These are phyloP conservation scores for Daldinia sp. DNA, from an alignment of 2,329 filamentous ascomycete species.

Conservation along the genomic window DNA sequence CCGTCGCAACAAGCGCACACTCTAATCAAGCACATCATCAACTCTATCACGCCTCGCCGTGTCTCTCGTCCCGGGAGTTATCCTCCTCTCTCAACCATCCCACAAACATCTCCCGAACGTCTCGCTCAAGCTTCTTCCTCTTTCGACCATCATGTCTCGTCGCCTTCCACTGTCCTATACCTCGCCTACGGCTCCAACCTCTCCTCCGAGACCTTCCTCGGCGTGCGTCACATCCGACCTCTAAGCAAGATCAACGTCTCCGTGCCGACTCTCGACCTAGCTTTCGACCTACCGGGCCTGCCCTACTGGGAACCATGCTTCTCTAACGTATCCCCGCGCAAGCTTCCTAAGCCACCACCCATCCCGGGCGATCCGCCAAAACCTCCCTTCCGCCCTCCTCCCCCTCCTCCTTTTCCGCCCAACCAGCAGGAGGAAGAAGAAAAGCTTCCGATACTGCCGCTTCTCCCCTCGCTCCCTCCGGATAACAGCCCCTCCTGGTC, in stretches of 20 bases:
- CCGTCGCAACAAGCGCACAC: slow-evolving; percentile 36
- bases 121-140: slow-evolving; percentile 53
- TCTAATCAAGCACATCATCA: slow-evolving; percentile 36
- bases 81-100: slow-evolving; percentile 52
- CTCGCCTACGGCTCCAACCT: slow-evolving; percentile 95
- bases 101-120: slow-evolving; percentile 54
- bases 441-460: background rate
- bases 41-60: slow-evolving; percentile 31
- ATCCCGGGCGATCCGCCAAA: slow-evolving; percentile 48
- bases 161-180: slow-evolving; percentile 76
- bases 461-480: slow-evolving; percentile 36
- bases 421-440: slow-evolving; percentile 14
- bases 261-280: slow-evolving; percentile 80
- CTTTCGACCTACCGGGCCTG: slow-evolving; percentile 86
- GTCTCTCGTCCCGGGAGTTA: slow-evolving; percentile 30
- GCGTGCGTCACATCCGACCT: slow-evolving; percentile 81
- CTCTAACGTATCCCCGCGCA: slow-evolving; percentile 78
- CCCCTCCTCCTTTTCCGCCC: slow-evolving; percentile 36
- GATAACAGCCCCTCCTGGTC: slow-evolving; percentile 74
- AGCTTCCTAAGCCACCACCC: slow-evolving; percentile 58
- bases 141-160: slow-evolving; percentile 32
- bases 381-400: slow-evolving; percentile 49
- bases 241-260: slow-evolving; percentile 84
- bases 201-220: slow-evolving; percentile 81
- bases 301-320: slow-evolving; percentile 94